Evolutionary conservation across 164 flowering plant species (phyloP).

Genomic region (Vitis riparia): DNA sequence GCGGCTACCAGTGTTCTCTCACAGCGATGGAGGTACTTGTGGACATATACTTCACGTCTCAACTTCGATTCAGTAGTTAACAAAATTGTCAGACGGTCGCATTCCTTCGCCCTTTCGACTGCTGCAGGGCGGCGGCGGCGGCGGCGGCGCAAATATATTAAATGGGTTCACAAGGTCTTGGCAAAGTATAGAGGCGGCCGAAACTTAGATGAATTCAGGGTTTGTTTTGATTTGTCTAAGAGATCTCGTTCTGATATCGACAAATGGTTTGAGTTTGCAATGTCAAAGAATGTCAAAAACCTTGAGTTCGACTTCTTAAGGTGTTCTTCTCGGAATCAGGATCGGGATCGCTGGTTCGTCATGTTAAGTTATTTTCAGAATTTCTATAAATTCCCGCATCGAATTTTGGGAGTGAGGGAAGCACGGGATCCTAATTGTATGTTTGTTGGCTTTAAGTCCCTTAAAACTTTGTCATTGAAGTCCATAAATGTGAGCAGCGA

Average conservation of each 20-base stretch:
- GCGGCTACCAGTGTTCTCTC: constrained; percentile 10
- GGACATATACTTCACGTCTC: constrained; percentile 5
- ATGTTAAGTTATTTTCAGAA: no score
- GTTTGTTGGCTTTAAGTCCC: constrained; percentile 1
- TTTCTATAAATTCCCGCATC: not conserved
- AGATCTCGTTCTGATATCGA: constrained; percentile 6
- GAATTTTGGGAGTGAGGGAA: not conserved
- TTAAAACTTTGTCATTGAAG: constrained; percentile 14
- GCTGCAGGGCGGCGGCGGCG: not conserved
- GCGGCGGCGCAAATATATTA: constrained; percentile 16
- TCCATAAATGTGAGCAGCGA: constrained; percentile 16
- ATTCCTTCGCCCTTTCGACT: no score
- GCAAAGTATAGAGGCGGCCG: no score
- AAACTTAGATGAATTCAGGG: constrained; percentile 4
- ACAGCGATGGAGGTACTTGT: constrained; percentile 14
- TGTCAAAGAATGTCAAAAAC: constrained; percentile 9
- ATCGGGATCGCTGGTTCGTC: not conserved
- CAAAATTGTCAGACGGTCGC: no score
- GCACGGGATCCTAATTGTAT: not conserved
- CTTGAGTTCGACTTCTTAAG: constrained; percentile 19
- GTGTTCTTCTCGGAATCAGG: not conserved
- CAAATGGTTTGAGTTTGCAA: constrained; percentile 18
- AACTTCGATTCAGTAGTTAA: constrained; percentile 6
- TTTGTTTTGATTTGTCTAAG: constrained; percentile 17
- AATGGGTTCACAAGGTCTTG: constrained; percentile 17